Evolutionary conservation across 2,329 filamentous ascomycete genomes (phyloP).

Genomic region (Hymenoscyphus fraxineus): DNA sequence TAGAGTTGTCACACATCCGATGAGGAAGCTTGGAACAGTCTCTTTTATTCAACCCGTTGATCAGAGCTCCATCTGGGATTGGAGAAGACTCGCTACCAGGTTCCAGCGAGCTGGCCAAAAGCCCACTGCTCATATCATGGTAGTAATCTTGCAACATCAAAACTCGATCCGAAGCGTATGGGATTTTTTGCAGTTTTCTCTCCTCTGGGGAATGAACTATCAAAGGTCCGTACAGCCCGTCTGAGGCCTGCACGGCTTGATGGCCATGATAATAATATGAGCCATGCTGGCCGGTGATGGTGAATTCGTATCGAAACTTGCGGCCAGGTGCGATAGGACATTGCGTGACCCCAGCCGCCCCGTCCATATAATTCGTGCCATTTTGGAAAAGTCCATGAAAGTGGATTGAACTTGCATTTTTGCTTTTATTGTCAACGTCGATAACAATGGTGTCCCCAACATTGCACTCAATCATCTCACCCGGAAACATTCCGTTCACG

Average conservation of each 20-base stretch:
- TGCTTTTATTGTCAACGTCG: slow-evolving; percentile 63
- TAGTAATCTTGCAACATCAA: slow-evolving; percentile 73
- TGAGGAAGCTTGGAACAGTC: slow-evolving; percentile 37
- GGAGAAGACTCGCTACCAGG: slow-evolving; percentile 42
- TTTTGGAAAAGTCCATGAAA: slow-evolving; percentile 79
- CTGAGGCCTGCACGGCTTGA: slow-evolving; percentile 59
- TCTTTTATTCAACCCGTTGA: slow-evolving; percentile 42
- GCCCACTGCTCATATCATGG: slow-evolving; percentile 50
- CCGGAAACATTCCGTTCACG: slow-evolving; percentile 72
- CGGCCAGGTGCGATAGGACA: slow-evolving; percentile 61
- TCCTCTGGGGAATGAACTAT: slow-evolving; percentile 59
- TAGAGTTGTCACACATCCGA: slow-evolving; percentile 44
- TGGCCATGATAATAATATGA: slow-evolving; percentile 65
- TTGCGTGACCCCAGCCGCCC: slow-evolving; percentile 58
- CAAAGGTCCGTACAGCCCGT: slow-evolving; percentile 65
- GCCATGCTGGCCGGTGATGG: slow-evolving; percentile 48
- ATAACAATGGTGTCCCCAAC: slow-evolving; percentile 70
- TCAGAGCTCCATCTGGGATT: slow-evolving; percentile 44
- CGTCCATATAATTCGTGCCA: slow-evolving; percentile 72
- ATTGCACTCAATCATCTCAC: slow-evolving; percentile 69
- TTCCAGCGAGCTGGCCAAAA: slow-evolving; percentile 39
- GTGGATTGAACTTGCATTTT: slow-evolving; percentile 63
- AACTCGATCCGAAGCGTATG: slow-evolving; percentile 53
- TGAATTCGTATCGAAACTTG: slow-evolving; percentile 65
- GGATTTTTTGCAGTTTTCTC: slow-evolving; percentile 49